Conservation (phyloP, 1,284 basidiomycete species). For the Volvariella volvacea region DNA sequence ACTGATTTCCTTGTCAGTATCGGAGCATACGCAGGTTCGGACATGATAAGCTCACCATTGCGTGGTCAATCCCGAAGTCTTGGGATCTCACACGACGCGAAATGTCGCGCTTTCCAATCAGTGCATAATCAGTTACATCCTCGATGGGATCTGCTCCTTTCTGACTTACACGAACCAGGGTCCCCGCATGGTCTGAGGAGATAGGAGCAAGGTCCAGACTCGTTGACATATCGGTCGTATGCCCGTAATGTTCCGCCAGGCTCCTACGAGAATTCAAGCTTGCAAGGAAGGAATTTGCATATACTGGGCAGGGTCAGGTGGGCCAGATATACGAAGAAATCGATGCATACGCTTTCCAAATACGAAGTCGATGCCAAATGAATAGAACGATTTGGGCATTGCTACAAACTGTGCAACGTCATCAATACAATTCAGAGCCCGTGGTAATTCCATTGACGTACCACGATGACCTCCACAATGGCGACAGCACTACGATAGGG, state of each 20-base stretch:
- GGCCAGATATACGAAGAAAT: not conserved
- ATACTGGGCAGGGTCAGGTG: conserved; percentile 22
- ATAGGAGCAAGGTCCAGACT: conserved; percentile 18
- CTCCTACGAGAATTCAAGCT: conserved; percentile 35
- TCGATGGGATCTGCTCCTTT: not conserved
- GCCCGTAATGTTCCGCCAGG: conserved; percentile 17
- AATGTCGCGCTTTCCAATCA: conserved; percentile 8
- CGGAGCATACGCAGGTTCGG: too few relatives aligned
- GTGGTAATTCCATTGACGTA: conserved; percentile 12
- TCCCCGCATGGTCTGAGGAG: too few relatives aligned
- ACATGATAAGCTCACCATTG: conserved; percentile 1
- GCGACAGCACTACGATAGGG: conserved; percentile 27
- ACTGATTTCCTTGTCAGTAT: too few relatives aligned
- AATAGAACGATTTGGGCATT: conserved; percentile 32
- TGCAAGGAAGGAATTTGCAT: conserved; percentile 38
- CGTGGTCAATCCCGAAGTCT: conserved; percentile 9
- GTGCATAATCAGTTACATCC: not conserved
- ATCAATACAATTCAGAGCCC: not conserved
- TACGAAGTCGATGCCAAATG: conserved; percentile 39
- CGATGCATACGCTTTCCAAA: conserved; percentile 33
- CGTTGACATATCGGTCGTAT: conserved; percentile 22
- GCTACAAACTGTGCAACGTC: conserved; percentile 23
- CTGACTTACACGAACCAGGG: too few relatives aligned
- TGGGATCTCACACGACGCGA: not conserved
- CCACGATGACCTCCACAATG: conserved; percentile 30